A percentile compares a stretch with the other conserved stretches of the same genome.
Evolutionary conservation across 306 rosid species (phyloP).

Genomic region (Hippophae gyantsensis): DNA sequence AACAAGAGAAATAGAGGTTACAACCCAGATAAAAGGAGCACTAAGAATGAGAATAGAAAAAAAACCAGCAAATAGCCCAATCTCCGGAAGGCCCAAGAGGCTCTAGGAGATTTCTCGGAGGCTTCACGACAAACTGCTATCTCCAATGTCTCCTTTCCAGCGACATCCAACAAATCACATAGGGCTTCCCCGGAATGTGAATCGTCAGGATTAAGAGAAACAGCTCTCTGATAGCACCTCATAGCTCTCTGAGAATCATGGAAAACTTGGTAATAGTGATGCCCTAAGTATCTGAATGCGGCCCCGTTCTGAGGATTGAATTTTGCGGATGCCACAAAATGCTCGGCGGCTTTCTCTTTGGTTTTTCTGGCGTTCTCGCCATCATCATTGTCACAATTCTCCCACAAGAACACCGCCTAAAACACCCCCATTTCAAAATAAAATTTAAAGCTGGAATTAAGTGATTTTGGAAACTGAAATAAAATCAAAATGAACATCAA

Average conservation of each 20-base stretch:
- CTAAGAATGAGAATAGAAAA: neutral
- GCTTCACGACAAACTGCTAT: slow-evolving; percentile 63
- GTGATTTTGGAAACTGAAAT: neutral
- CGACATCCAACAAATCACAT: slow-evolving; percentile 62
- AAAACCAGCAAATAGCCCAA: slow-evolving; percentile 70
- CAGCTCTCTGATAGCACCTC: slow-evolving; percentile 80
- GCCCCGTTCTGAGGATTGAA: slow-evolving; percentile 61
- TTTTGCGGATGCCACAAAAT: slow-evolving; percentile 60
- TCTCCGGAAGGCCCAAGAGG: slow-evolving; percentile 90
- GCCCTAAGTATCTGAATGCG: slow-evolving; percentile 64
- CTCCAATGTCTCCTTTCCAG: slow-evolving; percentile 62
- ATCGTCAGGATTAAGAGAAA: slow-evolving; percentile 58
- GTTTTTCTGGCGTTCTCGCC: slow-evolving; percentile 6
- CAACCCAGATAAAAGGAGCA: neutral
- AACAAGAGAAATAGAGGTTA: slow-evolving; percentile 1
- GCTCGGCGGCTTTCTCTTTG: slow-evolving; percentile 56
- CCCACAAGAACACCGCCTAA: slow-evolving; percentile 69
- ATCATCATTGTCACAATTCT: slow-evolving; percentile 22
- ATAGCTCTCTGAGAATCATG: slow-evolving; percentile 49
- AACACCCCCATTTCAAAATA: neutral
- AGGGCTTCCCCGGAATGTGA: slow-evolving; percentile 61
- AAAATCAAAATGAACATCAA: neutral
- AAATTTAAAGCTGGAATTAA: neutral
- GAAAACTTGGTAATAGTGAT: slow-evolving; percentile 37
- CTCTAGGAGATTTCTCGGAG: slow-evolving; percentile 61